These are phyloP conservation scores for Metahyphopichia silvanorum DNA, from an alignment of 805 yeast species.

Conservation along the genomic window DNA sequence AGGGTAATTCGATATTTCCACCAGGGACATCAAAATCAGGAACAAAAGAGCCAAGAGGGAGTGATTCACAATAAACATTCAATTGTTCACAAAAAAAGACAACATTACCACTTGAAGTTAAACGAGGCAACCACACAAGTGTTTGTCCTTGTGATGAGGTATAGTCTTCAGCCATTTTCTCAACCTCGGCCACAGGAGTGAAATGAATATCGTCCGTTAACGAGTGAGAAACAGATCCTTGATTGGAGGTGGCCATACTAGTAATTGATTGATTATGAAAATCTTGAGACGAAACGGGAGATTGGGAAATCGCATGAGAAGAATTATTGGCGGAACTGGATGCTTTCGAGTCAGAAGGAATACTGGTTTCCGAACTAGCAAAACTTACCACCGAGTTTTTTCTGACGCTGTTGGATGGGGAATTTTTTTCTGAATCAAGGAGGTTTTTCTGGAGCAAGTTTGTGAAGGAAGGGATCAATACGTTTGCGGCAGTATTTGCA, in stretches of 20 bases:
- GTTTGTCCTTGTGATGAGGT: slow-evolving; percentile 13
- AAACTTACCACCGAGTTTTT: slow-evolving; percentile 50
- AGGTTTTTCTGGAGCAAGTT: slow-evolving; percentile 33
- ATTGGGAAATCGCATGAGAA: slow-evolving; percentile 1
- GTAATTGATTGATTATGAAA: slow-evolving; percentile 1
- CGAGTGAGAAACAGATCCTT: slow-evolving; percentile 11
- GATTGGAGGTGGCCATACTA: slow-evolving; percentile 5
- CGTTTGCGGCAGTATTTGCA: slow-evolving; percentile 46
- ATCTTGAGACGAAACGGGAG: not conserved
- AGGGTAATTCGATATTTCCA: slow-evolving; percentile 3
- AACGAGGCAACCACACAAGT: slow-evolving; percentile 58
- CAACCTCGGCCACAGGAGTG: slow-evolving; percentile 25
- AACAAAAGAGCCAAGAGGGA: slow-evolving; percentile 46
- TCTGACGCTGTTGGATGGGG: slow-evolving; percentile 34
- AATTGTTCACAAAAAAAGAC: slow-evolving; percentile 60
- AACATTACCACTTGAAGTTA: slow-evolving; percentile 52
- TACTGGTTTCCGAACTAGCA: slow-evolving; percentile 41
- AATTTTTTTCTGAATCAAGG: slow-evolving; percentile 27
- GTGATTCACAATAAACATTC: slow-evolving; percentile 53
- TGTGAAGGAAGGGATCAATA: slow-evolving; percentile 40
- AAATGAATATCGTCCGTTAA: slow-evolving; percentile 8
- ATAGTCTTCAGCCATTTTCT: slow-evolving; percentile 20
- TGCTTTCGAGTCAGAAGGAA: slow-evolving; percentile 18
- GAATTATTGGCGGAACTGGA: slow-evolving; percentile 3
- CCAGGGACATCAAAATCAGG: slow-evolving; percentile 5